phyloP scores from a whole-genome alignment of 1,284 basidiomycete genomes.

The Tilletia caries region DNA sequence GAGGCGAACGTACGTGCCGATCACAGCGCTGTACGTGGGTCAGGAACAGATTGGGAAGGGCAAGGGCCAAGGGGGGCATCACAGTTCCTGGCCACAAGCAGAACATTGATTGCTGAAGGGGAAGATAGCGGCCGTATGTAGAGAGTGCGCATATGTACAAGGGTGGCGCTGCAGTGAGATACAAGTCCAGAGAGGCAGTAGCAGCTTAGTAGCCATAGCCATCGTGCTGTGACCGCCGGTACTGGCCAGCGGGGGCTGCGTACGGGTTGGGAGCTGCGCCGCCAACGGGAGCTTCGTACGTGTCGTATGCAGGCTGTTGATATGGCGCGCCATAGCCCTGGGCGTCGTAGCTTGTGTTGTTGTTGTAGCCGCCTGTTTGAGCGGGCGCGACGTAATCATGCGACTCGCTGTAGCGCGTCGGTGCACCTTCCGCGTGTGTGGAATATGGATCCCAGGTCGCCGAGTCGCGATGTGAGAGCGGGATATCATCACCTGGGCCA shows the following conservation, averaged over 20 bases:
- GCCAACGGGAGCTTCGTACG: background rate
- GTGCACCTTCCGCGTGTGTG: background rate
- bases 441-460: constrained; percentile 31
- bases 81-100: too few relatives aligned
- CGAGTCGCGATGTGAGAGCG: constrained; percentile 37
- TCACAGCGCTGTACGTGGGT: too few relatives aligned
- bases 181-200: too few relatives aligned
- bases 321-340: background rate
- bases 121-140: too few relatives aligned
- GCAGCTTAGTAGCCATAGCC: background rate
- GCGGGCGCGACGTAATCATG: constrained; percentile 6
- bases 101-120: too few relatives aligned
- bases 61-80: too few relatives aligned
- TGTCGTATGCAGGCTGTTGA: background rate
- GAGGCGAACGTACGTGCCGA: too few relatives aligned
- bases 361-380: background rate
- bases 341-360: too few relatives aligned
- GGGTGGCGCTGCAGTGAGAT: too few relatives aligned
- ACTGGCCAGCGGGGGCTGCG: background rate
- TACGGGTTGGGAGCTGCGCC: background rate
- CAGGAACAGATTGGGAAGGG: too few relatives aligned
- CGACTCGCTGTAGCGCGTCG: constrained; percentile 5
- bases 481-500: constrained; percentile 23
- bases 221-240: background rate
- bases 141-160: too few relatives aligned